These are phyloP conservation scores for Tuber umbilicatum DNA, from an alignment of 495 filamentous ascomycete genomes.

Conservation along the genomic window DNA sequence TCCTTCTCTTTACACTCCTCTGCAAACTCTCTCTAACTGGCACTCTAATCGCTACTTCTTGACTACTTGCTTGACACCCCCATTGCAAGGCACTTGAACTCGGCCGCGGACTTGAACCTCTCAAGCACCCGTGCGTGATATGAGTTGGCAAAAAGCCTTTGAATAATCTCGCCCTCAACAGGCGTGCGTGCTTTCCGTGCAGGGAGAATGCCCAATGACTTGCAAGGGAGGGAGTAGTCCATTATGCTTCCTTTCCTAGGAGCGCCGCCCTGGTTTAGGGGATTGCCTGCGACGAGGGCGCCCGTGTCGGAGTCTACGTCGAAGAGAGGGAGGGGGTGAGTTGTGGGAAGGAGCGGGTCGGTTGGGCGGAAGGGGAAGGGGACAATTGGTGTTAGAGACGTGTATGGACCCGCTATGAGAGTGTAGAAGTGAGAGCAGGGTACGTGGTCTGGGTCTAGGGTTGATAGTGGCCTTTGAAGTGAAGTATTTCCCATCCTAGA, in stretches of 20 bases:
- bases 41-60: background rate
- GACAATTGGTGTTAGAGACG: constrained; percentile 43
- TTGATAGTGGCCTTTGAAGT: constrained; percentile 44
- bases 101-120: background rate
- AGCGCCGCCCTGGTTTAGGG: constrained; percentile 44
- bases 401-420: constrained; percentile 56
- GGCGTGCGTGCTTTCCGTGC: background rate
- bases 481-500: constrained; percentile 44
- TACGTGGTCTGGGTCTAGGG: constrained; percentile 41
- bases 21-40: too few relatives aligned
- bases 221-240: constrained; percentile 47
- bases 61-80: background rate
- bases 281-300: constrained; percentile 53
- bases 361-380: too few relatives aligned
- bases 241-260: constrained; percentile 47
- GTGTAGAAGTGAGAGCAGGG: constrained; percentile 48
- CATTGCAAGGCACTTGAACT: background rate
- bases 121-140: background rate
- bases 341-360: too few relatives aligned
- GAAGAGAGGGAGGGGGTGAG: constrained; percentile 44
- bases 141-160: background rate
- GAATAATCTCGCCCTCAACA: background rate
- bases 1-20: too few relatives aligned
- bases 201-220: background rate
- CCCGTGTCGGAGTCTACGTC: constrained; percentile 45